These are phyloP conservation scores for Acer yangbiense DNA, from an alignment of 345 rosid genomes.

Conservation along the genomic window DNA sequence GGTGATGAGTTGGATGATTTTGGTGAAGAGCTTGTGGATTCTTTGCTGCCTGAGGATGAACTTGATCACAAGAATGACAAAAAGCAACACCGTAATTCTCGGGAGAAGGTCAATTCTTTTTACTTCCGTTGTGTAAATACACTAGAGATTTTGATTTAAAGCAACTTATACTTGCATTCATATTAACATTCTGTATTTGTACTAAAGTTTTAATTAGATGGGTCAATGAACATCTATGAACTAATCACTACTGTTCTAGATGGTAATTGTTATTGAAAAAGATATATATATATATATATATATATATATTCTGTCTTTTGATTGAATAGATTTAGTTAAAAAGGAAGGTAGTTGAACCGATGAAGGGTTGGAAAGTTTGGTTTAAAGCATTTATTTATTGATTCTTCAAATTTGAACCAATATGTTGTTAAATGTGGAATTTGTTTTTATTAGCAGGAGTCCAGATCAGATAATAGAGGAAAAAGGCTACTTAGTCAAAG, in stretches of 20 bases:
- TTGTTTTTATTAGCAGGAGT: slow-evolving; percentile 57
- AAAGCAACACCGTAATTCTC: slow-evolving; percentile 44
- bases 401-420: background rate
- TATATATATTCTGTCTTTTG: background rate
- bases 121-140: background rate
- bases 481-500: slow-evolving; percentile 64
- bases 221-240: background rate
- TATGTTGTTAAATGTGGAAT: slow-evolving; percentile 12
- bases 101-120: slow-evolving; percentile 43
- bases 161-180: background rate
- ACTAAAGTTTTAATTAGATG: background rate
- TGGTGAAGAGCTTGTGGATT: slow-evolving; percentile 54
- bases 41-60: slow-evolving; percentile 60
- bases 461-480: slow-evolving; percentile 81
- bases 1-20: slow-evolving; percentile 44
- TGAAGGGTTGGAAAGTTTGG: slow-evolving; percentile 4
- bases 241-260: background rate
- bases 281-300: background rate
- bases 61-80: slow-evolving; percentile 45
- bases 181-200: background rate
- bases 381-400: background rate
- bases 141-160: slow-evolving; percentile 14
- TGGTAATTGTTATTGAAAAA: background rate
- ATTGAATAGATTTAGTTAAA: background rate
- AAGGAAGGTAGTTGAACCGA: background rate